phyloP scores from a whole-genome alignment of 805 yeast species.

The Metschnikowia kunwiensis region DNA sequence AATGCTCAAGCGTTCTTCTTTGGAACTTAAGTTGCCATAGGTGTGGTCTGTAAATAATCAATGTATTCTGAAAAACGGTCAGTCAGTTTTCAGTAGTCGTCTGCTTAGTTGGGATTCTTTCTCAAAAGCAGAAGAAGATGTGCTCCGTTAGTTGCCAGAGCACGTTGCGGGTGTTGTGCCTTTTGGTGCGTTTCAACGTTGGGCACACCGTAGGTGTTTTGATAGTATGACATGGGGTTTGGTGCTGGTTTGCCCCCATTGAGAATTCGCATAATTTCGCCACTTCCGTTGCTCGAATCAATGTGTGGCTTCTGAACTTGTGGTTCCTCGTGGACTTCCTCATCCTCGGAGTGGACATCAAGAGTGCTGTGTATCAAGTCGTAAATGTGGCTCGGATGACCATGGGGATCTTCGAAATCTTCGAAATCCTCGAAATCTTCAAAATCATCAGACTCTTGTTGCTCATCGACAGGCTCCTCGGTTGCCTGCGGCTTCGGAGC shows the following conservation, averaged over 20 bases:
- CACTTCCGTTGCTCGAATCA: conserved; percentile 11
- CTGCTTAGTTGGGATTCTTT: conserved; percentile 1
- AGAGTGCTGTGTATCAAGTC: conserved; percentile 23
- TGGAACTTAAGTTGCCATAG: conserved; percentile 1
- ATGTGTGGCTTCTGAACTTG: background rate
- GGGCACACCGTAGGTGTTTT: conserved; percentile 15
- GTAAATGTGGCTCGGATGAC: conserved; percentile 24
- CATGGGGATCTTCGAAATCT: conserved; percentile 25
- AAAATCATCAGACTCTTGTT: conserved; percentile 17
- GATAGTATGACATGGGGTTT: conserved; percentile 6
- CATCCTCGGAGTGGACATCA: conserved; percentile 39
- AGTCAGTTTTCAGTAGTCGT: too few relatives aligned
- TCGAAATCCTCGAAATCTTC: conserved; percentile 36
- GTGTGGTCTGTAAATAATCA: too few relatives aligned
- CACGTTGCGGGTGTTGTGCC: conserved; percentile 3
- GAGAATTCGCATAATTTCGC: conserved; percentile 13
- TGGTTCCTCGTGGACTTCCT: conserved; percentile 18
- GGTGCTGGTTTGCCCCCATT: conserved; percentile 13
- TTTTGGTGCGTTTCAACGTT: conserved; percentile 11
- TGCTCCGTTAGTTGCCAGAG: conserved; percentile 13
- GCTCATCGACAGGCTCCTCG: background rate
- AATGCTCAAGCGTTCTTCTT: conserved; percentile 8
- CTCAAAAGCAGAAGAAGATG: conserved; percentile 21
- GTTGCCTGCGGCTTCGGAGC: background rate
- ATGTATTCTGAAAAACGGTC: background rate